A percentile compares a stretch with the other conserved stretches of the same genome.
Evolutionary conservation across 23 red algal species (phyloP).

Genomic region (Gracilaria domingensis): DNA sequence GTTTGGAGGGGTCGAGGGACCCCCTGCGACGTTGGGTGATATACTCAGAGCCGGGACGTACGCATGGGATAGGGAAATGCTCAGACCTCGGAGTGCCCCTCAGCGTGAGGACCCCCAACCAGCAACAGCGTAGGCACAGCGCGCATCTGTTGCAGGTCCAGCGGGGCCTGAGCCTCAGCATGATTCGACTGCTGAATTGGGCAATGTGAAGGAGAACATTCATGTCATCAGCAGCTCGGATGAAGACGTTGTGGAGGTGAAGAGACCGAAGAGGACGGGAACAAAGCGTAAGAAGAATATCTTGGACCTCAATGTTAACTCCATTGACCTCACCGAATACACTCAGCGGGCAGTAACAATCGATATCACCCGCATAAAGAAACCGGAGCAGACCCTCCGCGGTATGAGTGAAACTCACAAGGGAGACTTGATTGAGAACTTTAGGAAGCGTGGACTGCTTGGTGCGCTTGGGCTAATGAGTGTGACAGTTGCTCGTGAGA

Average conservation of each 20-base stretch:
- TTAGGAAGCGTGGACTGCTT: neutral
- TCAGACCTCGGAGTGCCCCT: neutral
- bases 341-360: neutral
- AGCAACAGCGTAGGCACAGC: neutral
- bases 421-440: neutral
- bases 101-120: neutral
- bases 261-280: neutral
- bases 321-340: neutral
- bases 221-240: no score
- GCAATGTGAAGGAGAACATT: neutral
- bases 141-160: neutral
- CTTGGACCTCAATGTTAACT: neutral
- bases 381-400: neutral
- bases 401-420: slow-evolving; percentile 2
- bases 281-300: neutral
- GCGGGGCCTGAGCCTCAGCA: neutral
- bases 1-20: neutral
- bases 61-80: slow-evolving; percentile 11
- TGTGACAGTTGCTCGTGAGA: slow-evolving; percentile 4
- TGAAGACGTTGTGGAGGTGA: no score
- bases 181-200: no score
- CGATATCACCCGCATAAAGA: neutral
- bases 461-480: neutral
- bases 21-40: neutral
- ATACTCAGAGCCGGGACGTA: neutral